Base-by-base conservation (phyloP, 306 rosid species). In the Acacia crassicarpa region DNA sequence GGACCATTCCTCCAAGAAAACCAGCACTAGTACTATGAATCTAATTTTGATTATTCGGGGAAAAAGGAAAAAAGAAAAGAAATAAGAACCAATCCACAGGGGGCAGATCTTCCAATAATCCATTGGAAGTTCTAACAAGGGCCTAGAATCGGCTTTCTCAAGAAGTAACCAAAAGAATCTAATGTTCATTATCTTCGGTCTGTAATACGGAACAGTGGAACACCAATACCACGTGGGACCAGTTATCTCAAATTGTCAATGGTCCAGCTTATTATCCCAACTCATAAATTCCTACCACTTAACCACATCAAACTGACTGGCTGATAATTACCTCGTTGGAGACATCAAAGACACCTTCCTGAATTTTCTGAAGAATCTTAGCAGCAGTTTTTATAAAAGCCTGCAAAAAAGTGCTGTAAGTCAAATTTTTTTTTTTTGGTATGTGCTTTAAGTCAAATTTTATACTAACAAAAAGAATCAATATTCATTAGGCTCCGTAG, bases 271-370 rank as follows among this genome's bases (percentile, higher is more conserved):
- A 25, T n/a, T 48, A 35, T 49, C 72, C 63, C 78, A 20, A 77
- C n/a, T 72, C 59, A 56, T 6, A 63, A 63, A 13, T 75, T 53
- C 51, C 45, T 6, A 32, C 38, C 23, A 58, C 76, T 44, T 72
- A 16, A 38, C 30, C 71, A 54, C 77, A 80, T 35, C 30, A 72
- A 63, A 74, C 43, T 22, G 30, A 51, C 22, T 5, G 4, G 6
- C 7, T 13, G 51, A 41, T 23, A 12, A 19, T 86, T 87, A 89
- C 95, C 95, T 91, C 95, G 80, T 91, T 91, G 63, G 91, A 86
- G 46, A 88, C 95, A 75, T 91, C 95, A 80, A 89, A 86, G 54
- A 91, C 90, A 12, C 95, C 91, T 23, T 89, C 92, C 88, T 91
- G 90, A 68, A 91, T 91, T 75, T 91, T 91, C 81, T 89, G 91